Evolutionary conservation across 441 rosid genomes (phyloP).

Genomic region (Aquilaria agallochum): DNA sequence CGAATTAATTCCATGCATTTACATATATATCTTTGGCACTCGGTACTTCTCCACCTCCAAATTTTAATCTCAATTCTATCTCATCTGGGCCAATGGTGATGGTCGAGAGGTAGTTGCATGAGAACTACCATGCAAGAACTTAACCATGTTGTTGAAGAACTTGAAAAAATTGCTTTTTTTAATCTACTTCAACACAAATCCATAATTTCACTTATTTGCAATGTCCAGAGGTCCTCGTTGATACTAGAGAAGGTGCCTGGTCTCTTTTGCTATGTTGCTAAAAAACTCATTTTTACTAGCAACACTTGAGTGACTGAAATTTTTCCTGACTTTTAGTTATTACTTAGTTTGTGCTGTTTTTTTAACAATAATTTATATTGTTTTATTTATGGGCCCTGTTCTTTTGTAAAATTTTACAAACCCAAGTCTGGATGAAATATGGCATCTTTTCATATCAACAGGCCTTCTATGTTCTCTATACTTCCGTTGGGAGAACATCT

Average conservation of each 20-base stretch:
- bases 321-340: too few relatives aligned
- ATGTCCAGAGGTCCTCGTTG: conserved; percentile 83
- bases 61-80: too few relatives aligned
- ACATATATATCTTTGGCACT: too few relatives aligned
- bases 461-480: neutral
- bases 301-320: neutral
- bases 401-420: too few relatives aligned
- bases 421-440: too few relatives aligned
- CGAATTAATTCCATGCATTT: too few relatives aligned
- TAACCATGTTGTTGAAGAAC: conserved; percentile 89
- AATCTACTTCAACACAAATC: conserved; percentile 86
- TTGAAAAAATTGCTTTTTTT: conserved; percentile 88
- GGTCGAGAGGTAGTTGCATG: too few relatives aligned
- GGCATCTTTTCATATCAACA: too few relatives aligned
- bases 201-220: conserved; percentile 91
- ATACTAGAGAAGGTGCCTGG: conserved; percentile 82
- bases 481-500: neutral
- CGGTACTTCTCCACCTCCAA: too few relatives aligned
- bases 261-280: conserved; percentile 1
- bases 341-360: neutral
- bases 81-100: too few relatives aligned
- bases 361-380: too few relatives aligned
- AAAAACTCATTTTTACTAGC: neutral
- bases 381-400: neutral
- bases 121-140: conserved; percentile 55